Conservation (phyloP, 345 rosid species). For the Salix brachista region DNA sequence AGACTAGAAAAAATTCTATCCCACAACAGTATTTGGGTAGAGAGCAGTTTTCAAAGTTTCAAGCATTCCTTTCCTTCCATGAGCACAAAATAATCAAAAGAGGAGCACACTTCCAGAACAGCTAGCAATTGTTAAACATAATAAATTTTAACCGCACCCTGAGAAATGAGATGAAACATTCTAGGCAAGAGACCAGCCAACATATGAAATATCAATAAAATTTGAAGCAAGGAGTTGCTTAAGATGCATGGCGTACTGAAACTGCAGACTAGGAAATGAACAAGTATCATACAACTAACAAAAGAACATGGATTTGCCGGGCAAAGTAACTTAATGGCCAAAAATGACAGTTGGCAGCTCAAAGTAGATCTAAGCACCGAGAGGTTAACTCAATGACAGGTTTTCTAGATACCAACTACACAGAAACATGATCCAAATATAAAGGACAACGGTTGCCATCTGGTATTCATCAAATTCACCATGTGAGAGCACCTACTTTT, state of each 20-base stretch:
- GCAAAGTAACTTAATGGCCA: not conserved
- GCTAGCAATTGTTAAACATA: not conserved
- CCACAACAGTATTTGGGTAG: not conserved
- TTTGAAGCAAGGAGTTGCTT: not conserved
- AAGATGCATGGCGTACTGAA: not conserved
- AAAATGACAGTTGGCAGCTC: not conserved
- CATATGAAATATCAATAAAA: not conserved
- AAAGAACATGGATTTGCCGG: not conserved
- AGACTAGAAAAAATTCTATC: not conserved
- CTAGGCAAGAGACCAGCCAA: not conserved
- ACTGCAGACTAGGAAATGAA: no score
- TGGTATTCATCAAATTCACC: not conserved
- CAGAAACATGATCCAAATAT: not conserved
- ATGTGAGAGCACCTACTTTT: not conserved
- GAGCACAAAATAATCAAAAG: not conserved
- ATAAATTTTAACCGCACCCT: not conserved
- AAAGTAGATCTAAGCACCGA: not conserved
- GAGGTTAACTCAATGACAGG: not conserved
- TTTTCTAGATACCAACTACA: not conserved
- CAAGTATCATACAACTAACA: not conserved
- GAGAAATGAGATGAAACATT: not conserved
- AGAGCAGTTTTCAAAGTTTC: not conserved
- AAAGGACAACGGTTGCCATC: not conserved
- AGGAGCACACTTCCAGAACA: not conserved
- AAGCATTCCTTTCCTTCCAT: not conserved